A percentile compares a stretch with the other conserved stretches of the same genome.
Conservation (phyloP, 306 rosid species). For the Clitoria ternatea region DNA sequence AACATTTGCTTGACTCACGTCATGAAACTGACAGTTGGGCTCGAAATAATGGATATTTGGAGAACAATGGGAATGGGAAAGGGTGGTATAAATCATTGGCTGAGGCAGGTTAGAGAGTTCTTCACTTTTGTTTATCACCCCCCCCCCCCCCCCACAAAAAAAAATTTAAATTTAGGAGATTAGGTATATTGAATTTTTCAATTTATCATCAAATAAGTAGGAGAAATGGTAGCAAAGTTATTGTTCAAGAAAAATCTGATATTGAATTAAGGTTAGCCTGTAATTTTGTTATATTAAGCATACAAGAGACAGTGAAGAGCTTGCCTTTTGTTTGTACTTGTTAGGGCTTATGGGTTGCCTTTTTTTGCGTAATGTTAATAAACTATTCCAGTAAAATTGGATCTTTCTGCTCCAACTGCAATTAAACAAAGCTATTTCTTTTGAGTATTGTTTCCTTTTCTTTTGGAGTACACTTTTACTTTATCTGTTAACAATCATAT, state of each 20-base stretch:
- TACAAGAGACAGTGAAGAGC: background rate
- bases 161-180: background rate
- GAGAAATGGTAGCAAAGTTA: constrained; percentile 4
- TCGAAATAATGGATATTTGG: constrained; percentile 38
- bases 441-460: background rate
- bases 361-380: background rate
- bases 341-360: constrained; percentile 11
- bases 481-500: background rate
- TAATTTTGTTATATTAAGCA: background rate
- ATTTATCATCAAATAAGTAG: background rate
- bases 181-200: background rate
- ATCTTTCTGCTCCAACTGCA: background rate
- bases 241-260: background rate
- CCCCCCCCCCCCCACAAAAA: background rate
- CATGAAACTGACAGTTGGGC: constrained; percentile 37
- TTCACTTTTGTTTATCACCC: constrained; percentile 11
- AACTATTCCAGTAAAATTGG: background rate
- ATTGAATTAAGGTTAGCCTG: background rate
- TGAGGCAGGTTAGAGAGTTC: constrained; percentile 75
- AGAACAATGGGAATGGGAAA: constrained; percentile 48
- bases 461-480: background rate
- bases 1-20: constrained; percentile 39
- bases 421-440: background rate
- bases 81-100: constrained; percentile 47
- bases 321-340: background rate